Evolutionary conservation across 2,329 filamentous ascomycete species (phyloP).

Genomic region (Fusarium multiceps): DNA sequence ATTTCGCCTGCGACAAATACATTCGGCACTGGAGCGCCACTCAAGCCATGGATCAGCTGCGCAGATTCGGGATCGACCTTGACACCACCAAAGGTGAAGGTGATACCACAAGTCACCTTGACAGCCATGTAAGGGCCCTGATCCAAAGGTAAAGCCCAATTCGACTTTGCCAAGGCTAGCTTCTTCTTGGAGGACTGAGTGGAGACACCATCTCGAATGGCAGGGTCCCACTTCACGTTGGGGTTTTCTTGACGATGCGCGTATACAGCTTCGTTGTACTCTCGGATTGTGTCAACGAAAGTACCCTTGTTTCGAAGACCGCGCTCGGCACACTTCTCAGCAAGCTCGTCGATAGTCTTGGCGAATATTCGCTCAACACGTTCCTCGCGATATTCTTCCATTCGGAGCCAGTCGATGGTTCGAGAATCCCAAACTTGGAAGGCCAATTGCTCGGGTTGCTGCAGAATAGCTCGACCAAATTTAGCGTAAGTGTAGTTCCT

Average conservation of each 20-base stretch:
- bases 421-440: conserved; percentile 20
- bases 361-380: conserved; percentile 14
- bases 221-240: conserved; percentile 9
- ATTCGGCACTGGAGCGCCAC: background rate
- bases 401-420: conserved; percentile 8
- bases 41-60: background rate
- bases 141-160: conserved; percentile 22
- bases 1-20: conserved; percentile 13
- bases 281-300: conserved; percentile 3
- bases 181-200: conserved; percentile 11
- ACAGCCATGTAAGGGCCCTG: conserved; percentile 11
- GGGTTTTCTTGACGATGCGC: background rate
- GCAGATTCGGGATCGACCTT: conserved; percentile 13
- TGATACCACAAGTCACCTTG: conserved; percentile 19
- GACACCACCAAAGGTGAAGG: conserved; percentile 13
- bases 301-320: background rate
- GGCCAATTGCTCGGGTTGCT: conserved; percentile 17
- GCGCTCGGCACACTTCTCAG: background rate
- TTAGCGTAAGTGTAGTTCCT: conserved; percentile 25
- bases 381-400: conserved; percentile 19
- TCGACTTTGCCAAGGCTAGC: conserved; percentile 10
- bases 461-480: conserved; percentile 17
- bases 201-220: conserved; percentile 8
- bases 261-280: conserved; percentile 18
- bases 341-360: conserved; percentile 1